Percentiles rank a stretch among this genome's conserved stretches.
phyloP scores from a whole-genome alignment of 2,329 filamentous ascomycete species.

The Furcasterigmium furcatum region DNA sequence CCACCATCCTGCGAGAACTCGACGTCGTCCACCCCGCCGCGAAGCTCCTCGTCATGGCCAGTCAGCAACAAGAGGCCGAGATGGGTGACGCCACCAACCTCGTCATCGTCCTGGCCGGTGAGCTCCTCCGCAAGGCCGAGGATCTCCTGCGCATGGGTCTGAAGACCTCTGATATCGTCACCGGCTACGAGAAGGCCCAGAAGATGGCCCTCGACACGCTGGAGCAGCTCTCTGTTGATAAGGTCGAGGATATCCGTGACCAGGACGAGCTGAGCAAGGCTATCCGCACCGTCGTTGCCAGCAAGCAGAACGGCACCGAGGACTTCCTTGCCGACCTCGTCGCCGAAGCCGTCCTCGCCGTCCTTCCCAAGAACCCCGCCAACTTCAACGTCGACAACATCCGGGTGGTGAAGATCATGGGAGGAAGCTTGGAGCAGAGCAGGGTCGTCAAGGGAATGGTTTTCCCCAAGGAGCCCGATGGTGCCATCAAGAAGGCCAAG shows the following conservation, averaged over 20 bases:
- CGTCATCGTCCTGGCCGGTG: slow-evolving; percentile 92
- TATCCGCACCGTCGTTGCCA: slow-evolving; percentile 89
- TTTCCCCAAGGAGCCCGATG: slow-evolving; percentile 92
- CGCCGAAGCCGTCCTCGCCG: slow-evolving; percentile 78
- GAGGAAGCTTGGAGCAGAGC: slow-evolving; percentile 90
- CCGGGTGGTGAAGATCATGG: slow-evolving; percentile 99
- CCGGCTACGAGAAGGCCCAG: slow-evolving; percentile 93
- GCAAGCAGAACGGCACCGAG: slow-evolving; percentile 94
- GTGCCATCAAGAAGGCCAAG: slow-evolving; percentile 81
- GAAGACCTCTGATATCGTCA: slow-evolving; percentile 96
- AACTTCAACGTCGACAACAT: slow-evolving; percentile 99
- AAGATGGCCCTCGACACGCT: slow-evolving; percentile 80
- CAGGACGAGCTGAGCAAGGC: slow-evolving; percentile 89
- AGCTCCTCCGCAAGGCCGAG: slow-evolving; percentile 95
- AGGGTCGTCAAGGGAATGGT: slow-evolving; percentile 97
- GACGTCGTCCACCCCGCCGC: slow-evolving; percentile 98
- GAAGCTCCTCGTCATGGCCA: slow-evolving; percentile 97
- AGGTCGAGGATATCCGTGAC: slow-evolving; percentile 79
- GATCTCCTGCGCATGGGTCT: slow-evolving; percentile 94
- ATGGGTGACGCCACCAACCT: slow-evolving; percentile 99
- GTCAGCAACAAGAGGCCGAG: slow-evolving; percentile 97
- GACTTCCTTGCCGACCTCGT: slow-evolving; percentile 84
- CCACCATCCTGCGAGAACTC: slow-evolving; percentile 94
- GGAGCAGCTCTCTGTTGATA: slow-evolving; percentile 87
- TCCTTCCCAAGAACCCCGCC: slow-evolving; percentile 89